Conservation (phyloP, 176 grass and related monocot genomes). For the Triticum dicoccoides region DNA sequence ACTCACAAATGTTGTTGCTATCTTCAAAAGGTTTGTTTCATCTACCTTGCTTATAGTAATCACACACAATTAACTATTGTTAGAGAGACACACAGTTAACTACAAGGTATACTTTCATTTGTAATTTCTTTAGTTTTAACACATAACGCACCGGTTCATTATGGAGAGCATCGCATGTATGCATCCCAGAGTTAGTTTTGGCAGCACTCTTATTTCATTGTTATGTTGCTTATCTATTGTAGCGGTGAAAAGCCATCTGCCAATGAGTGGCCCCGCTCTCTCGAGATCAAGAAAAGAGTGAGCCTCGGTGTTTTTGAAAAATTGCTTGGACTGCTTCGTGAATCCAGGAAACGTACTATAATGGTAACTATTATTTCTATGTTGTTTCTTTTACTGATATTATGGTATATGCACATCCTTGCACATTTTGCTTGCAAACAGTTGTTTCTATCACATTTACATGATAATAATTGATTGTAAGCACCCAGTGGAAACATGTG, state of each 20-base stretch:
- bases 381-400: not conserved
- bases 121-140: not conserved
- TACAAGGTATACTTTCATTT: slow-evolving; percentile 10
- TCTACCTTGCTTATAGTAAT: slow-evolving; percentile 12
- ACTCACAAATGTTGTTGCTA: slow-evolving; percentile 44
- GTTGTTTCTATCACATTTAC: not conserved
- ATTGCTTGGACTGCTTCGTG: slow-evolving; percentile 67
- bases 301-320: slow-evolving; percentile 59
- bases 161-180: not conserved
- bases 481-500: not conserved
- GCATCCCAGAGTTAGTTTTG: not conserved
- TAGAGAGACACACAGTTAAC: not conserved
- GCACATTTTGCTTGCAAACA: not conserved
- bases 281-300: slow-evolving; percentile 83
- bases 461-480: slow-evolving; percentile 7
- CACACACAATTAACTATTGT: not conserved
- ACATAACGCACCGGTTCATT: not conserved
- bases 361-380: slow-evolving; percentile 45
- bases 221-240: slow-evolving; percentile 11
- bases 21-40: slow-evolving; percentile 73
- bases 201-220: not conserved
- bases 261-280: slow-evolving; percentile 59
- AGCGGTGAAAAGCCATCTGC: slow-evolving; percentile 79
- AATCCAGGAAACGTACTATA: slow-evolving; percentile 56
- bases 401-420: not conserved